A percentile compares a stretch with the other conserved stretches of the same genome.
These are phyloP conservation scores for Talaromyces sp. DNA, from an alignment of 2,329 filamentous ascomycete species.

Conservation along the genomic window DNA sequence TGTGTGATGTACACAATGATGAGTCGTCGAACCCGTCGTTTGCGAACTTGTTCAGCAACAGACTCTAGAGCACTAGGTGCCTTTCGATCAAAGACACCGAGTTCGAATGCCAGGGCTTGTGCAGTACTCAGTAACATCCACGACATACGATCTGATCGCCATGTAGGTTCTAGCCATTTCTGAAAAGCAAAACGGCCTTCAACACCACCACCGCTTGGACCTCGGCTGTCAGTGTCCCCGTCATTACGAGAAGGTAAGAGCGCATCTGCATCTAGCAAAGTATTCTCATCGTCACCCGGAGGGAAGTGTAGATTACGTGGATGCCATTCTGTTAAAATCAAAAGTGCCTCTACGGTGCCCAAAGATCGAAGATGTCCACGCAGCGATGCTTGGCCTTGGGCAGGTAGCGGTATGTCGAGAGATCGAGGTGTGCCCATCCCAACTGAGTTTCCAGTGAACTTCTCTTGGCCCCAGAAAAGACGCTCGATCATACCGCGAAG, in stretches of 20 bases:
- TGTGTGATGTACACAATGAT: conserved; percentile 90
- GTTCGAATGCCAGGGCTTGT: conserved; percentile 83
- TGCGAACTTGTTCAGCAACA: conserved; percentile 64
- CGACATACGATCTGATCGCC: conserved; percentile 91
- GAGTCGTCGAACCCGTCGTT: conserved; percentile 78
- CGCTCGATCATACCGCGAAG: conserved; percentile 92
- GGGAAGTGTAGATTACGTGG: conserved; percentile 92
- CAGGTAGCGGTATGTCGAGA: conserved; percentile 59
- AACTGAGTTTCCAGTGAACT: conserved; percentile 71
- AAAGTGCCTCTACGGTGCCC: conserved; percentile 88
- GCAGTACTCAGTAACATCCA: conserved; percentile 96
- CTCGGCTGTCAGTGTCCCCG: conserved; percentile 39
- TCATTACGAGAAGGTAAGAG: conserved; percentile 62
- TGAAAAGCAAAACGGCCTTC: conserved; percentile 78
- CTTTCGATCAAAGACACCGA: conserved; percentile 91
- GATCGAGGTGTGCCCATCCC: conserved; percentile 64
- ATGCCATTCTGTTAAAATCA: conserved; percentile 97
- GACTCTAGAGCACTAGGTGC: conserved; percentile 61
- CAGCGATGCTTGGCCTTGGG: conserved; percentile 47
- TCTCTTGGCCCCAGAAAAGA: conserved; percentile 92
- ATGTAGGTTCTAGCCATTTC: conserved; percentile 93
- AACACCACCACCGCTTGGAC: conserved; percentile 54
- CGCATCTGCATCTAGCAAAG: conserved; percentile 66
- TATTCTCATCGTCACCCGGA: conserved; percentile 63
- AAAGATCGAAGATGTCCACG: conserved; percentile 82